Percentiles rank a stretch among this genome's conserved stretches.
Conservation (phyloP, 2,329 filamentous ascomycete species). For the Fusarium proliferatum region DNA sequence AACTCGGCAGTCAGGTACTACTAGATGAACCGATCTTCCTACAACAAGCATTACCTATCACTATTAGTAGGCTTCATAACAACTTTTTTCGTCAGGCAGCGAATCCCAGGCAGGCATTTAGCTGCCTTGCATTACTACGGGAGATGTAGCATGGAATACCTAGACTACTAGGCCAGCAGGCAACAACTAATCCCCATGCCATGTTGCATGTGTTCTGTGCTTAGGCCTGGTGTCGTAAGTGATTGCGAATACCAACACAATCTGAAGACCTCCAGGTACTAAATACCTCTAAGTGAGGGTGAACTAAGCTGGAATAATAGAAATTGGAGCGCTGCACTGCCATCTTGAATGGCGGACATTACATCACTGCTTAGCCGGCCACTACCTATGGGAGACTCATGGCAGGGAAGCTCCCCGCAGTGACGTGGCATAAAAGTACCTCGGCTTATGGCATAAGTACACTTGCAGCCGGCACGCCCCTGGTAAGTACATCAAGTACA, state of each 20-base stretch:
- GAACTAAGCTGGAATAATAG: not conserved
- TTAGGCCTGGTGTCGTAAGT: slow-evolving; percentile 17
- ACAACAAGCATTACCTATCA: not conserved
- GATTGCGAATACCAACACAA: not conserved
- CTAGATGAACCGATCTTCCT: not conserved
- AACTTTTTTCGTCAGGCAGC: not conserved
- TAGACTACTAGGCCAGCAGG: not conserved
- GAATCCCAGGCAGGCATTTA: not conserved
- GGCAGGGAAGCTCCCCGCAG: slow-evolving; percentile 36
- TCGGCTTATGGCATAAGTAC: not conserved
- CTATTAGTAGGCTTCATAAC: not conserved
- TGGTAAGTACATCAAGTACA: not conserved
- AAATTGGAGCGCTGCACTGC: slow-evolving; percentile 24
- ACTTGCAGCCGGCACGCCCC: accelerated
- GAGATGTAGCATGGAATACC: not conserved
- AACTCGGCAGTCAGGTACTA: not conserved
- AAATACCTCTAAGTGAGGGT: not conserved
- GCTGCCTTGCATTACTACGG: not conserved
- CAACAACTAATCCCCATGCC: not conserved
- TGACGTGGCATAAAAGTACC: slow-evolving; percentile 20
- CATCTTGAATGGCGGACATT: slow-evolving; percentile 30
- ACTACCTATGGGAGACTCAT: not conserved
- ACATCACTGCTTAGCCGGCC: slow-evolving; percentile 29
- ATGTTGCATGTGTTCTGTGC: not conserved
- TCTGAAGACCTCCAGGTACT: not conserved